Percentiles rank a stretch among this genome's conserved stretches.
Evolutionary conservation across 768 basidiomycete genomes (phyloP).

Genomic region (Auricularia cornea): DNA sequence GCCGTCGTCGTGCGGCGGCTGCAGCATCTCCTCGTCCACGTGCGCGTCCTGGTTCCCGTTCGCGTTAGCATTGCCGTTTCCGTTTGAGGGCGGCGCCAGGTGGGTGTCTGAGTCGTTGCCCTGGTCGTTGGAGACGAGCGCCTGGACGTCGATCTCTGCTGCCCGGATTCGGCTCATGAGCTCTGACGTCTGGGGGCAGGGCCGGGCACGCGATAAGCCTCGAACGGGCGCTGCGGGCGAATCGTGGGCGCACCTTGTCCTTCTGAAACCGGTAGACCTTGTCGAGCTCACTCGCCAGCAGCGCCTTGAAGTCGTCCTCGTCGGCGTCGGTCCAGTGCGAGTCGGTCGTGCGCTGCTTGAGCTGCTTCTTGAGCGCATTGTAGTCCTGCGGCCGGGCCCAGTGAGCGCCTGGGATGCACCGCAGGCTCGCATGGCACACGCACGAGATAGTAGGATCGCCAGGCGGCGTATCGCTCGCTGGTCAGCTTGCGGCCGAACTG

Average conservation of each 20-base stretch:
- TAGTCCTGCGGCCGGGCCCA: constrained; percentile 43
- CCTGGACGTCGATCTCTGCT: constrained; percentile 73
- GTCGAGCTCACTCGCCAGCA: constrained; percentile 80
- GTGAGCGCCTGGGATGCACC: not conserved
- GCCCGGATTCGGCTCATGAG: constrained; percentile 72
- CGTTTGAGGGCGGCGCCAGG: too few species aligned
- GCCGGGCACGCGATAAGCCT: not conserved
- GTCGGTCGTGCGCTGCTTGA: constrained; percentile 59
- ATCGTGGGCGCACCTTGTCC: constrained; percentile 47
- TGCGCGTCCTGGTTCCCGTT: constrained; percentile 11
- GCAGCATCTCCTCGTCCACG: constrained; percentile 1
- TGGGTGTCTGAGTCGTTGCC: constrained; percentile 12
- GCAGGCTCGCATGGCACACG: not conserved
- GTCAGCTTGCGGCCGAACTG: constrained; percentile 20
- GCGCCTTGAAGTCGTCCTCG: constrained; percentile 70
- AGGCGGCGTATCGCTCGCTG: constrained; percentile 83
- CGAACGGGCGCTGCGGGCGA: not conserved
- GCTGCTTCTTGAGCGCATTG: constrained; percentile 77
- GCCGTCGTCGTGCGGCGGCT: constrained; percentile 26
- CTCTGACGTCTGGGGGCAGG: constrained; percentile 68
- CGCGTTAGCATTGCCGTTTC: too few species aligned
- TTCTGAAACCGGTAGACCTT: constrained; percentile 94
- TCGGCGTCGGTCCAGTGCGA: constrained; percentile 66
- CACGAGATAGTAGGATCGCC: constrained; percentile 75
- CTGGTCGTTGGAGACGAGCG: constrained; percentile 56